Percentiles rank a stretch among this genome's conserved stretches.
Conservation (phyloP, 2,329 filamentous ascomycete species). For the Helminthosporium solani region DNA sequence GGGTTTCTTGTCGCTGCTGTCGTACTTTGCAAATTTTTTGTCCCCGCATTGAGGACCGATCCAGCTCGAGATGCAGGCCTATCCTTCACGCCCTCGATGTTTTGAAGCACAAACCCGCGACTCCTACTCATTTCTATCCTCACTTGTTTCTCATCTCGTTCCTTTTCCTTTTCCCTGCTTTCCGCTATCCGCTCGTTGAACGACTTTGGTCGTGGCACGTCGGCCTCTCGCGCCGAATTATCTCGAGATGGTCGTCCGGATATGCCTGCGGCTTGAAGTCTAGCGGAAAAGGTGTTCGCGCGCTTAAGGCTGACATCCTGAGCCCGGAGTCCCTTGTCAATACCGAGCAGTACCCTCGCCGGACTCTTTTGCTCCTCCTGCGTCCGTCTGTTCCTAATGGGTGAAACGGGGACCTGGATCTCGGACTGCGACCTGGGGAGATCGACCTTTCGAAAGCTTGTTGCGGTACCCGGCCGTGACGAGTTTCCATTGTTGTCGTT, state of each 20-base stretch:
- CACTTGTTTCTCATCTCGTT: constrained; percentile 47
- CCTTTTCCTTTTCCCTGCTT: constrained; percentile 51
- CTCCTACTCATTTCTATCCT: constrained; percentile 47
- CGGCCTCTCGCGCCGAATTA: constrained; percentile 46
- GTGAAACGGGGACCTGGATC: constrained; percentile 78
- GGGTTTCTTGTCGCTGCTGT: constrained; percentile 15
- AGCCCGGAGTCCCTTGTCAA: constrained; percentile 82
- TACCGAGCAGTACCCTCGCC: constrained; percentile 75
- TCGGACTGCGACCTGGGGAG: constrained; percentile 21
- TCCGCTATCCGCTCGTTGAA: constrained; percentile 87
- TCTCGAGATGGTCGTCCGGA: constrained; percentile 19
- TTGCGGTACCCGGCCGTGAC: constrained; percentile 30
- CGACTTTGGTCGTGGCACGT: constrained; percentile 49
- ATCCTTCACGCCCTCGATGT: constrained; percentile 27
- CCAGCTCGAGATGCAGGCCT: constrained; percentile 26
- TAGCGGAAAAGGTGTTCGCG: constrained; percentile 49
- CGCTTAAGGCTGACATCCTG: constrained; percentile 82
- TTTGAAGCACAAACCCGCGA: constrained; percentile 41
- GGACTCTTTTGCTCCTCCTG: constrained; percentile 68
- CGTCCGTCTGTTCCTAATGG: constrained; percentile 53
- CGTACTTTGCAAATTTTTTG: constrained; percentile 21
- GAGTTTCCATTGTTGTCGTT: constrained; percentile 23
- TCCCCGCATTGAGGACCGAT: constrained; percentile 28
- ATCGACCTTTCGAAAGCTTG: constrained; percentile 22
- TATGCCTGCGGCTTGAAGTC: constrained; percentile 8